phyloP scores from a whole-genome alignment of 768 basidiomycete species.

The Psilocybe cubensis region DNA sequence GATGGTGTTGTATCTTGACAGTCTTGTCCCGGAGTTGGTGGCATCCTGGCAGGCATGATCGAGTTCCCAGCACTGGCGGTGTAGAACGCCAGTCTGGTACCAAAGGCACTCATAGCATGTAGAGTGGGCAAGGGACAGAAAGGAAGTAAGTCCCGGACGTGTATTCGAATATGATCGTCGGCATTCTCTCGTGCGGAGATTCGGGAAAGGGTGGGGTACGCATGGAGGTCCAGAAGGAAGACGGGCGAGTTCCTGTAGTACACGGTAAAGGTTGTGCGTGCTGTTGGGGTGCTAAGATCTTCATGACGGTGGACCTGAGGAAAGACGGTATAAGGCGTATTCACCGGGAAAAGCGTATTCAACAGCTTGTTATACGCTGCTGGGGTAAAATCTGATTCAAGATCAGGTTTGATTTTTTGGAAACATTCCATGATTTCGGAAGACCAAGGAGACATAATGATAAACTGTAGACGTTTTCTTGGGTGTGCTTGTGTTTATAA shows the following conservation, averaged over 20 bases:
- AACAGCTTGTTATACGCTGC: constrained; percentile 39
- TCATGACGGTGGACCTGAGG: constrained; percentile 26
- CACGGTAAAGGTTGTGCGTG: constrained; percentile 27
- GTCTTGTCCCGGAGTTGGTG: constrained; percentile 2
- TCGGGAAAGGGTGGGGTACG: constrained; percentile 19
- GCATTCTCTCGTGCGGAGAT: constrained; percentile 29
- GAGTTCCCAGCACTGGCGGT: constrained; percentile 6
- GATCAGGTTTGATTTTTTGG: constrained; percentile 17
- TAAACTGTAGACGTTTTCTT: neutral
- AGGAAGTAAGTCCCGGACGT: constrained; percentile 28
- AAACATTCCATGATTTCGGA: constrained; percentile 18
- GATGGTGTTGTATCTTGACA: constrained; percentile 28
- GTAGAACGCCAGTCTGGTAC: constrained; percentile 36
- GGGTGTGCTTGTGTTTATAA: no score
- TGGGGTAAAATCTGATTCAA: constrained; percentile 25
- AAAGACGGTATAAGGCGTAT: constrained; percentile 35
- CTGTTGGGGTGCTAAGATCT: constrained; percentile 5
- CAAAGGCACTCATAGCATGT: constrained; percentile 35
- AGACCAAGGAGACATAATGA: constrained; percentile 16
- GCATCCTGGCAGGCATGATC: constrained; percentile 18
- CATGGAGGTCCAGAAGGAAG: constrained; percentile 32
- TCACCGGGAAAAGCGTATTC: constrained; percentile 36
- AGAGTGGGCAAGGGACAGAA: constrained; percentile 26
- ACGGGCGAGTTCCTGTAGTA: constrained; percentile 31
- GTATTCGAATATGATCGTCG: constrained; percentile 27